Evolutionary conservation across 129 eudicot genomes (phyloP).

Genomic region (Artemisia argyi): DNA sequence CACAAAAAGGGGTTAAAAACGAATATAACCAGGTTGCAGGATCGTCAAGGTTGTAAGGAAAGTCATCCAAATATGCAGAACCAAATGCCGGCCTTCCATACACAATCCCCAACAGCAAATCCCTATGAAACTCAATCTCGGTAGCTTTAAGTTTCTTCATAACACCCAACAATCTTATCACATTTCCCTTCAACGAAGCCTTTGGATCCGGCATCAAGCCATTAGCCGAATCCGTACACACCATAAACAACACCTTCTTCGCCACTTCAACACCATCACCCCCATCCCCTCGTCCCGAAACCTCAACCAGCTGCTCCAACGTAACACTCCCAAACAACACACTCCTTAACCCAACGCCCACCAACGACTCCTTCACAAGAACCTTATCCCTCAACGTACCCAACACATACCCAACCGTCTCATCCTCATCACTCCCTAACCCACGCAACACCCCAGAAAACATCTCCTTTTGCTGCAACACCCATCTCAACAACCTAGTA

Average conservation of each 20-base stretch:
- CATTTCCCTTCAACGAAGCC: slow-evolving; percentile 77
- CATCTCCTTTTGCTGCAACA: slow-evolving; percentile 85
- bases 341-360: slow-evolving; percentile 84
- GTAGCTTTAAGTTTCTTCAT: slow-evolving; percentile 96
- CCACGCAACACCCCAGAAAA: slow-evolving; percentile 89
- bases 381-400: slow-evolving; percentile 67
- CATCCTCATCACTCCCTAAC: slow-evolving; percentile 90
- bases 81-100: slow-evolving; percentile 72
- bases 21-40: slow-evolving; percentile 76
- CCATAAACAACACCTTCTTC: slow-evolving; percentile 54
- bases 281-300: slow-evolving; percentile 71
- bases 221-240: slow-evolving; percentile 80
- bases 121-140: slow-evolving; percentile 63
- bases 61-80: slow-evolving; percentile 80
- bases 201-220: slow-evolving; percentile 95
- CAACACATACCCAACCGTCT: slow-evolving; percentile 63
- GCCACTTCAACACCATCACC: slow-evolving; percentile 63
- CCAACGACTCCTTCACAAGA: slow-evolving; percentile 74
- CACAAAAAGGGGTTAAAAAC: slow-evolving; percentile 14
- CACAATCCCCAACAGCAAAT: slow-evolving; percentile 72
- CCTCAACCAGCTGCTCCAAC: slow-evolving; percentile 63
- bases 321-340: slow-evolving; percentile 95
- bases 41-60: slow-evolving; percentile 87
- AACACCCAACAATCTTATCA: slow-evolving; percentile 64
- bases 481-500: slow-evolving; percentile 78